A percentile compares a stretch with the other conserved stretches of the same genome.
Conservation (phyloP, 208 protist genomes). For the Trypanosoma rangeli region DNA sequence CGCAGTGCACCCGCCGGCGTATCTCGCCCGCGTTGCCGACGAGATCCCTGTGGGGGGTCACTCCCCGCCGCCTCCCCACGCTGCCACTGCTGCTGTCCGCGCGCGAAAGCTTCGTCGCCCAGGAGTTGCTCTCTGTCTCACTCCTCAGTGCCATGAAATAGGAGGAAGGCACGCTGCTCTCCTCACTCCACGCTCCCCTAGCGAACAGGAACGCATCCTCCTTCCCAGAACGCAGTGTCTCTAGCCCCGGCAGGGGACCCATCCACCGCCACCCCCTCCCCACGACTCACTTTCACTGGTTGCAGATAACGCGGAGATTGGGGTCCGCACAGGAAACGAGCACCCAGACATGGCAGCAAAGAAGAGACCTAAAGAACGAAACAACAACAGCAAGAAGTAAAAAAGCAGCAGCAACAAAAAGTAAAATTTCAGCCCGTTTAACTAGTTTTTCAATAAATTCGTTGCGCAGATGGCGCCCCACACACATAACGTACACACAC, state of each 20-base stretch:
- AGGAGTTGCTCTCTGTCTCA: background rate
- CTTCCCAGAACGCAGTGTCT: background rate
- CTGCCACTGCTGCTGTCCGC: background rate
- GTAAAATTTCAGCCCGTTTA: background rate
- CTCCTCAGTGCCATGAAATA: background rate
- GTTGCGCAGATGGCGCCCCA: background rate
- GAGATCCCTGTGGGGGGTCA: slow-evolving; percentile 7
- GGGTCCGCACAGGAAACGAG: background rate
- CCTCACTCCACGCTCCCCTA: background rate
- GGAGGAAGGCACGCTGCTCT: background rate
- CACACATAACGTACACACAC: background rate
- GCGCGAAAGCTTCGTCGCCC: too few relatives aligned
- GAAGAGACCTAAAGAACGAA: background rate
- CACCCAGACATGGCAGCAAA: background rate
- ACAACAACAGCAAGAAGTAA: background rate
- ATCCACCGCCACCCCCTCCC: background rate
- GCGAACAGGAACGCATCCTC: background rate
- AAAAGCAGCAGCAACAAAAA: background rate
- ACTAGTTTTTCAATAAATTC: background rate
- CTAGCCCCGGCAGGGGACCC: background rate
- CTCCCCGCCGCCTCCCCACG: background rate
- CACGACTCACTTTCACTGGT: background rate
- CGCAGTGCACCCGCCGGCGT: slow-evolving; percentile 11
- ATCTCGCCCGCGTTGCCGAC: background rate
- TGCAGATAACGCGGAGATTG: background rate